These are phyloP conservation scores for Saccharomycopsis schoenii DNA, from an alignment of 805 yeast species.

Conservation along the genomic window DNA sequence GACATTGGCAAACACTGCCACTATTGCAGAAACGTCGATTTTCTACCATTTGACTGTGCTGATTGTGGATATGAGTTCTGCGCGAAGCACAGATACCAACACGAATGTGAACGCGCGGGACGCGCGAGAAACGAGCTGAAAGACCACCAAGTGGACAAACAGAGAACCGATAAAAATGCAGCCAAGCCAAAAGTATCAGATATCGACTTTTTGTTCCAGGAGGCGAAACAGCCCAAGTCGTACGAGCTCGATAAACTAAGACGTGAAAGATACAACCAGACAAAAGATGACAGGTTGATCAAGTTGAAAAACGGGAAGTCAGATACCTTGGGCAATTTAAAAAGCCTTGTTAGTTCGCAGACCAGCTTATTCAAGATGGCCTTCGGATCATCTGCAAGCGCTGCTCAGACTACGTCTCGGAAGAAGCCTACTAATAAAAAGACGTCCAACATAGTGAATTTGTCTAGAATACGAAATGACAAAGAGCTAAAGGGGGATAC, in stretches of 20 bases:
- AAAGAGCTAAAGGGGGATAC: constrained; percentile 38
- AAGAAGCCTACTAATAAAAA: background rate
- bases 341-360: constrained; percentile 19
- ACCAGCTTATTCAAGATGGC: background rate
- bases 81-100: constrained; percentile 36
- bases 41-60: constrained; percentile 48
- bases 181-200: constrained; percentile 25
- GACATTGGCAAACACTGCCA: constrained; percentile 51
- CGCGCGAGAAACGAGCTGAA: background rate
- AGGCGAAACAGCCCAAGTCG: constrained; percentile 22
- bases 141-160: constrained; percentile 5
- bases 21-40: constrained; percentile 44
- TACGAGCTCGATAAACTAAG: constrained; percentile 6
- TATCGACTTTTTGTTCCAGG: constrained; percentile 42
- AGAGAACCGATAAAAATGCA: background rate
- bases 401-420: background rate
- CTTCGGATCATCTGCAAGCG: background rate
- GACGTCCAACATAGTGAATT: constrained; percentile 21
- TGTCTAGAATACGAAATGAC: constrained; percentile 22
- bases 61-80: constrained; percentile 39
- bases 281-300: background rate
- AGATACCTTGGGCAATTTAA: constrained; percentile 15
- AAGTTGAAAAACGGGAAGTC: background rate
- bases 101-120: constrained; percentile 23
- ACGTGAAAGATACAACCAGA: background rate